Conservation (phyloP, 108 stramenopile species). For the Skeletonema tropicum region DNA sequence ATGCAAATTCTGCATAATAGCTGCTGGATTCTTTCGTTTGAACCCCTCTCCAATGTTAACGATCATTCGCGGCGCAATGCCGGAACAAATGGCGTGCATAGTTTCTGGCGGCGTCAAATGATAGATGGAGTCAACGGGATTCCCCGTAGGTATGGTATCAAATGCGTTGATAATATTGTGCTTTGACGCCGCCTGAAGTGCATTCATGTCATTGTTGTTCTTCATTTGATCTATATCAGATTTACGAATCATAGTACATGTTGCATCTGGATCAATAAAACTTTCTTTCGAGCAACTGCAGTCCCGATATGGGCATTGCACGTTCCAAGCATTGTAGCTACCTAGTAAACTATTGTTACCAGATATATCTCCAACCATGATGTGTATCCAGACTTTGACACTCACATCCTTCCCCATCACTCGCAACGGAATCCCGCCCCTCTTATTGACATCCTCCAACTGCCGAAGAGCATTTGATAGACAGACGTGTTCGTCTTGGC, state of each 20-base stretch:
- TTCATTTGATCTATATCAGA: neutral
- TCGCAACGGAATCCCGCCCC: neutral
- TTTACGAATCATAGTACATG: neutral
- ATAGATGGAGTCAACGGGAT: neutral
- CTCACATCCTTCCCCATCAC: neutral
- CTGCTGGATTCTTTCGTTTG: too few species aligned
- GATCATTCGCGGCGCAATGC: neutral
- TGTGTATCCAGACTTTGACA: neutral
- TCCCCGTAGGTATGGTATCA: neutral
- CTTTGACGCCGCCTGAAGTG: neutral
- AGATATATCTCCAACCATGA: neutral
- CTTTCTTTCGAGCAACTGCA: neutral
- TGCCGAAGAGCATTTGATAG: neutral
- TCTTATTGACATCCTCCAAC: neutral
- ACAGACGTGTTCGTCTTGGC: neutral
- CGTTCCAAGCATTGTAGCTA: neutral
- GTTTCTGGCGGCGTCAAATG: neutral
- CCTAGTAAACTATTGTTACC: neutral
- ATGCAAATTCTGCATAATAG: neutral
- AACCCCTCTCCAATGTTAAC: too few species aligned
- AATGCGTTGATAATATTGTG: constrained; percentile 2
- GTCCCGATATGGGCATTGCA: neutral
- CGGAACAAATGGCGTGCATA: neutral
- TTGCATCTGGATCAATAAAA: neutral
- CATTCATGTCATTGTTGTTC: neutral